Evolutionary conservation across 2,329 filamentous ascomycete genomes (phyloP), one percentile per base, ranked within the genome.

Genomic region (Exophiala lecanii-corni): DNA sequence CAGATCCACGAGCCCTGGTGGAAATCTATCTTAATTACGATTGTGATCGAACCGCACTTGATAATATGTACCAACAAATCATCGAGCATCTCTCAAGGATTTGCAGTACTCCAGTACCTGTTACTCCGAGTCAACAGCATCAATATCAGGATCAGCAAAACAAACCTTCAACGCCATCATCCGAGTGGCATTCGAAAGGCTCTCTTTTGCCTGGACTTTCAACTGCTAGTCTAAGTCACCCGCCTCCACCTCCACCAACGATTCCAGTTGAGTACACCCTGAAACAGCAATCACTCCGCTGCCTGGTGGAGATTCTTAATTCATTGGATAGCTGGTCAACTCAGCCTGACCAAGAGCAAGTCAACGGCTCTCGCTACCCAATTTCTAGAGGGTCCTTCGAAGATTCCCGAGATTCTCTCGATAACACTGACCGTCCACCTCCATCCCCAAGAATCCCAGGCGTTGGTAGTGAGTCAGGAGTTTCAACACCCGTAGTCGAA

Each of bases 1-100:
- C 79, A 12, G 92, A 98, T 61, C 87, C 91, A 2, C 78, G 87
- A 53, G 89, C 88, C 0, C 65, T 98, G 36, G 92, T 98, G 12
- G 92, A 98, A 65, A 84, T 89, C 10, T 98, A 98, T 64, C 77
- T 98, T 50, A 98, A 98, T 65, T 98, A 98, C 60, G 92, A 98
- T 62, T 98, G 92, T 67, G 94, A 97, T 59, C 78, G 91, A 47
- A 89, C 88, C 30, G 81, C 81, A 7, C 79, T 97, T 47, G 91
- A 97, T 67, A 98, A 98, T 64, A 92, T 97, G 65, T 98, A 94
- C 63, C 92, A 98, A 65, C 73, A 78, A 15, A 82, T 97, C 41
- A 89, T 98, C 37, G 94, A 98, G 62, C 89, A 97, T 64, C 71
- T 98, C 13, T 92, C 91, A 21, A 84, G 84, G 56, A 85, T 95